Base-by-base conservation (phyloP, 2,329 filamentous ascomycete genomes). In the Aspergillus awamori region DNA sequence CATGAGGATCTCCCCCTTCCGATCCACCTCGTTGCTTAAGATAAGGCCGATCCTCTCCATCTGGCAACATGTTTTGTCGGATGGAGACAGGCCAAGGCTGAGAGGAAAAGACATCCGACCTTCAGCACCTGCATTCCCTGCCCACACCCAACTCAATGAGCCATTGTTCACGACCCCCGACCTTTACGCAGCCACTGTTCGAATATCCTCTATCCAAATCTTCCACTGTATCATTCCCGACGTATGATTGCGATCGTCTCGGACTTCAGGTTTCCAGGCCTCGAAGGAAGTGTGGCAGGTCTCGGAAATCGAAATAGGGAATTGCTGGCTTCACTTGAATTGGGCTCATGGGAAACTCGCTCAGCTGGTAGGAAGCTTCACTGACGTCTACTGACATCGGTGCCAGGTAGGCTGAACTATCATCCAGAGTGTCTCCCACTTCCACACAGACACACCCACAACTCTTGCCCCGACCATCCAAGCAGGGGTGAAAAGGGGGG, bases 1-100 rank as follows among this genome's bases (percentile, higher is more conserved):
- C 53, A 56, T 56, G 53, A 56, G 30, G 53, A 57, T 53, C 47
- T 49, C 24, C 65, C 65, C 68, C 58, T 68, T 64, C 8, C 41
- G 33, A 49, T 62, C 54, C 51, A 55, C 17, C 28, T 39, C 24
- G 17, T 22, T 51, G 41, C 22, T 38, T 58, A 36, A 58, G 51
- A 58, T 56, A 60, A 62, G 52, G 53, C 33, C 22, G 56, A 13
- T 53, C 54, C 48, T 55, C 53, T 51, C 47, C 61, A 48, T 47
- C 51, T 56, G 51, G 49, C 41, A 58, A 60, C 39, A 54, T 36
- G 41, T 30, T 51, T 47, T 58, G 62, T 61, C 53, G 47, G 58
- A 60, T 59, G 20, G 53, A 52, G 41, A 22, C 10, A 8, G 8
- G 5, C 20, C 8, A 39, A 47, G 26, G 17, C 28, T 4, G n/a